phyloP scores from a whole-genome alignment of 495 filamentous ascomycete genomes.

The Glarea lozoyensis region DNA sequence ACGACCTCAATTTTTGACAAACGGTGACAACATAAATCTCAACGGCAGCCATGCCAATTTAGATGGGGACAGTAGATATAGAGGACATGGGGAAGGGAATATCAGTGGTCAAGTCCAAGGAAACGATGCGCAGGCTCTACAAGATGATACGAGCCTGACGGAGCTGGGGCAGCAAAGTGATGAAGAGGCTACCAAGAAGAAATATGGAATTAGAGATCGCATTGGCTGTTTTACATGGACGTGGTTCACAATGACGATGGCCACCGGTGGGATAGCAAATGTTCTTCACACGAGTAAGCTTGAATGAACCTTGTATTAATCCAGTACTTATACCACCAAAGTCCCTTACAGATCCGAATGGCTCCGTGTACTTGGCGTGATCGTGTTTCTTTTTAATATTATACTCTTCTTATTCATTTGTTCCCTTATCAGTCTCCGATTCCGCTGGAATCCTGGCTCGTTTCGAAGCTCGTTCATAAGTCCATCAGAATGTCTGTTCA shows the following conservation, averaged over 20 bases:
- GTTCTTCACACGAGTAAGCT: slow-evolving; percentile 57
- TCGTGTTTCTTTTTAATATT: slow-evolving; percentile 72
- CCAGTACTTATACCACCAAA: slow-evolving; percentile 6
- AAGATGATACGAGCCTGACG: too few relatives aligned
- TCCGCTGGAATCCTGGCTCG: slow-evolving; percentile 60
- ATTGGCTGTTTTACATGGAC: slow-evolving; percentile 50
- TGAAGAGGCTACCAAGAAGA: slow-evolving; percentile 14
- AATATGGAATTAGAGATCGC: slow-evolving; percentile 33
- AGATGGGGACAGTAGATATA: too few relatives aligned
- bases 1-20: too few relatives aligned
- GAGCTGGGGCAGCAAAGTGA: slow-evolving; percentile 22
- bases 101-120: too few relatives aligned
- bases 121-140: too few relatives aligned
- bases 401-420: slow-evolving; percentile 62
- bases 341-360: slow-evolving; percentile 61
- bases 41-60: too few relatives aligned
- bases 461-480: slow-evolving; percentile 66
- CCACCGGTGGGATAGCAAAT: slow-evolving; percentile 77
- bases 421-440: slow-evolving; percentile 57
- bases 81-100: too few relatives aligned
- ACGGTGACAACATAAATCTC: too few relatives aligned
- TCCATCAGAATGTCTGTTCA: slow-evolving; percentile 72
- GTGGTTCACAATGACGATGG: slow-evolving; percentile 71
- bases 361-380: slow-evolving; percentile 59
- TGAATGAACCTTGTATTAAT: slow-evolving; percentile 1